Conservation (phyloP, 495 filamentous ascomycete genomes). For the Elaphomyces granulatus region DNA sequence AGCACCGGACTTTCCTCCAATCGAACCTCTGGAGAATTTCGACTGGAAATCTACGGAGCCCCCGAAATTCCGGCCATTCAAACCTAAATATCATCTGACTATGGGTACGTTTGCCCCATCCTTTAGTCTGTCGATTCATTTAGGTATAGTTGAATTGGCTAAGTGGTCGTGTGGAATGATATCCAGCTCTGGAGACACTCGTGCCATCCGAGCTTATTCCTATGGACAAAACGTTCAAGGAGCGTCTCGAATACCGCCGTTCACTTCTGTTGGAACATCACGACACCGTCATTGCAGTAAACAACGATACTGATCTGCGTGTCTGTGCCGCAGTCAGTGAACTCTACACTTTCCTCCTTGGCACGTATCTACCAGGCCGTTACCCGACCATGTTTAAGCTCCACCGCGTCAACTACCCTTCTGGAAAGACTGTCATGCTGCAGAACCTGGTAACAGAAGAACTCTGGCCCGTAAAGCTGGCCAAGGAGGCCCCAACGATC, state of each 20-base stretch:
- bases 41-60: constrained; percentile 46
- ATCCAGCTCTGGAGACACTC: constrained; percentile 32
- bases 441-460: constrained; percentile 32
- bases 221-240: constrained; percentile 51
- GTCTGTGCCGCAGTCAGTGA: constrained; percentile 40
- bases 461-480: constrained; percentile 24
- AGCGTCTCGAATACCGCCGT: constrained; percentile 40
- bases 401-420: constrained; percentile 10
- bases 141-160: too few relatives aligned
- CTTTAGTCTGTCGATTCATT: too few relatives aligned
- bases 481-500: constrained; percentile 8
- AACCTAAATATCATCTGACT: constrained; percentile 54
- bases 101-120: constrained; percentile 42
- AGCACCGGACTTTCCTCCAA: constrained; percentile 15
- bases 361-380: constrained; percentile 47
- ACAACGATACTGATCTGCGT: constrained; percentile 26
- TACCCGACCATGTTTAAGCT: constrained; percentile 50
- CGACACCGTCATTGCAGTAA: constrained; percentile 27
- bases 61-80: constrained; percentile 49
- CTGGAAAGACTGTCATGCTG: constrained; percentile 14
- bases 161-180: too few relatives aligned
- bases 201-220: constrained; percentile 46
- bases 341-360: constrained; percentile 48
- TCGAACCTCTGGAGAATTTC: constrained; percentile 44
- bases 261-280: constrained; percentile 34